phyloP scores from a whole-genome alignment of 441 rosid genomes.

The Capsella rubella region DNA sequence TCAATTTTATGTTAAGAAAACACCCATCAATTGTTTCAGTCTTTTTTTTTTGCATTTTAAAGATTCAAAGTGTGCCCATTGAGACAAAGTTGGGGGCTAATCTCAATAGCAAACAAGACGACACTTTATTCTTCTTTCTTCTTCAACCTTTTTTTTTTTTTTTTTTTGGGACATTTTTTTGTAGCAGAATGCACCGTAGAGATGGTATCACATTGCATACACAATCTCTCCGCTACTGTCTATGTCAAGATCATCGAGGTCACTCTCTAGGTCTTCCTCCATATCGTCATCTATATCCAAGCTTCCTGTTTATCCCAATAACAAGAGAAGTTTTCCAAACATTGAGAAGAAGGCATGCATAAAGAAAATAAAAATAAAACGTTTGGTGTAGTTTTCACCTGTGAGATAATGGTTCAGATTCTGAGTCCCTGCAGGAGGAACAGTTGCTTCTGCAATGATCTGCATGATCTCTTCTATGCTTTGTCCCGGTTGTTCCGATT shows the following conservation, averaged over 20 bases:
- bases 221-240: slow-evolving; percentile 98
- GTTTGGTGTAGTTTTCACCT: slow-evolving; percentile 28
- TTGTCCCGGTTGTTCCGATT: slow-evolving; percentile 88
- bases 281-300: slow-evolving; percentile 87
- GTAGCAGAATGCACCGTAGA: slow-evolving; percentile 7
- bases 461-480: slow-evolving; percentile 93
- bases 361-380: too few relatives aligned
- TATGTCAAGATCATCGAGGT: slow-evolving; percentile 82
- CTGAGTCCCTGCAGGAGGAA: slow-evolving; percentile 81
- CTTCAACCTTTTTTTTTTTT: background rate
- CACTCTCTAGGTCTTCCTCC: slow-evolving; percentile 89
- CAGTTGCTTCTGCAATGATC: slow-evolving; percentile 90
- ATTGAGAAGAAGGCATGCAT: background rate
- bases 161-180: background rate
- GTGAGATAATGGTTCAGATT: slow-evolving; percentile 72
- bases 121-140: slow-evolving; percentile 21
- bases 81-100: slow-evolving; percentile 27
- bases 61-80: slow-evolving; percentile 29
- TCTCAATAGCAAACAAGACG: slow-evolving; percentile 16
- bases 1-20: slow-evolving; percentile 3
- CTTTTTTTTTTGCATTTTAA: slow-evolving; percentile 13
- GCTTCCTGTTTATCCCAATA: slow-evolving; percentile 53
- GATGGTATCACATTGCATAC: slow-evolving; percentile 74
- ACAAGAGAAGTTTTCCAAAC: background rate
- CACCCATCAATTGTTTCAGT: background rate